Evolutionary conservation across 2,329 filamentous ascomycete genomes (phyloP), one percentile per base, ranked within the genome.

Genomic region (Aspergillus intermedius): DNA sequence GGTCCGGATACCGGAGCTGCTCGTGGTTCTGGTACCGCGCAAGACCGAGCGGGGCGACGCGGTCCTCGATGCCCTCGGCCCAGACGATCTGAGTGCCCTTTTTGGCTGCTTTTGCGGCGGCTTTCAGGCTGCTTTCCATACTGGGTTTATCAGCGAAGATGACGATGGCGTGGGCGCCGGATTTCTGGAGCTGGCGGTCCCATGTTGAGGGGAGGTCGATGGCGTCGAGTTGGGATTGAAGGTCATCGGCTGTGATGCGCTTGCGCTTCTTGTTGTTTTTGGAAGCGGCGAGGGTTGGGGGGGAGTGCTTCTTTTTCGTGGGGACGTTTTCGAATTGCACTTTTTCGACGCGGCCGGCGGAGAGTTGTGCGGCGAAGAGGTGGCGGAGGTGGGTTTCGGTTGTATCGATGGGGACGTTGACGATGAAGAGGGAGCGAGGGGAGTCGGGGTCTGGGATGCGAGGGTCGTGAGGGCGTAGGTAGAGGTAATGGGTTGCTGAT

Each of bases 321-420:
- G 61, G 60, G 13, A 64, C 57, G 46, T 65, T 77, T 55, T 90
- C 86, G 55, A 97, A 96, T 0, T 78, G 74, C 4, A 94, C 85
- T 46, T 74, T 77, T 67, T 95, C 88, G 43, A 97, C 86, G 42
- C 86, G 79, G 2, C 87, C 87, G 0, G 86, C 83, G 7, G 88
- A 86, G 0, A 96, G 77, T 13, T 94, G 79, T 1, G 78, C 75
- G 1, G 81, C 73, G 58, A 97, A 94, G 0, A 97, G 73, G 39
- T 83, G 77, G 41, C 88, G 83, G 39, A 97, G 77, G 60, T 91
- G 87, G 1, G 76, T 68, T 49, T 88, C 84, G 4, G 88, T 94
- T 50, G 88, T 84, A 64, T 96, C 91, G 54, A 86, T 77, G 5
- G 93, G 93, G 1, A 94, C 73, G 61, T 98, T 97, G 54, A 91